Conservation (phyloP, 768 basidiomycete genomes). For the Boletus sensibilis region DNA sequence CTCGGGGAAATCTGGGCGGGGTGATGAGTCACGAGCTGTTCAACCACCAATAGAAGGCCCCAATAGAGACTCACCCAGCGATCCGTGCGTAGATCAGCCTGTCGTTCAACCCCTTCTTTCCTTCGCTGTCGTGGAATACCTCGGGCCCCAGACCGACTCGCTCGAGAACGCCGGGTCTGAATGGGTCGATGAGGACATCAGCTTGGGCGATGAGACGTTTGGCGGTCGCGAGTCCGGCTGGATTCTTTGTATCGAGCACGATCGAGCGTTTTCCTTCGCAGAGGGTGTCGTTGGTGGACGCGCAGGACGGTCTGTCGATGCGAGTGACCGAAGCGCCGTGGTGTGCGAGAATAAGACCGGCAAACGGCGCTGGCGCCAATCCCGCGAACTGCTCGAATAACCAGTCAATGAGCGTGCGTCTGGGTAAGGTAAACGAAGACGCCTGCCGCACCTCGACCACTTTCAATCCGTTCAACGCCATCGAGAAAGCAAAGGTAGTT, state of each 20-base stretch:
- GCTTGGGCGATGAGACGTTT: slow-evolving; percentile 59
- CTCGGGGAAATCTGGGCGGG: slow-evolving; percentile 53
- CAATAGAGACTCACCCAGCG: slow-evolving; percentile 52
- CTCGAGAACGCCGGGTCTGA: slow-evolving; percentile 81
- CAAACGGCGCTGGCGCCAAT: slow-evolving; percentile 78
- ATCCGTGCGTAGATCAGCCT: slow-evolving; percentile 72
- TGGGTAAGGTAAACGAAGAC: neutral
- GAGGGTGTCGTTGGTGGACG: slow-evolving; percentile 48
- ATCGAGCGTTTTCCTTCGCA: slow-evolving; percentile 77
- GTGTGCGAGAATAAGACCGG: slow-evolving; percentile 75
- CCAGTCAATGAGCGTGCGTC: neutral
- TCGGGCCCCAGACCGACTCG: slow-evolving; percentile 74
- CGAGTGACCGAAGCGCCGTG: slow-evolving; percentile 76
- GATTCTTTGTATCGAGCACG: slow-evolving; percentile 61
- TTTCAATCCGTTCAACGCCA: slow-evolving; percentile 51
- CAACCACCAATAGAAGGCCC: neutral
- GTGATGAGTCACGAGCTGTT: neutral
- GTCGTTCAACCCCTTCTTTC: slow-evolving; percentile 52
- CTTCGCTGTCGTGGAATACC: slow-evolving; percentile 56
- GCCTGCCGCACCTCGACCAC: slow-evolving; percentile 44
- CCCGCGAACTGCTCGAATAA: slow-evolving; percentile 62
- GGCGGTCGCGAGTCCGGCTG: slow-evolving; percentile 54
- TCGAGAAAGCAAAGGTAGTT: slow-evolving; percentile 13
- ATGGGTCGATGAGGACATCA: slow-evolving; percentile 84
- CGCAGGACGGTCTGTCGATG: slow-evolving; percentile 58